Base-by-base conservation (phyloP, 768 basidiomycete genomes). In the Macrolepiota fuliginosa region DNA sequence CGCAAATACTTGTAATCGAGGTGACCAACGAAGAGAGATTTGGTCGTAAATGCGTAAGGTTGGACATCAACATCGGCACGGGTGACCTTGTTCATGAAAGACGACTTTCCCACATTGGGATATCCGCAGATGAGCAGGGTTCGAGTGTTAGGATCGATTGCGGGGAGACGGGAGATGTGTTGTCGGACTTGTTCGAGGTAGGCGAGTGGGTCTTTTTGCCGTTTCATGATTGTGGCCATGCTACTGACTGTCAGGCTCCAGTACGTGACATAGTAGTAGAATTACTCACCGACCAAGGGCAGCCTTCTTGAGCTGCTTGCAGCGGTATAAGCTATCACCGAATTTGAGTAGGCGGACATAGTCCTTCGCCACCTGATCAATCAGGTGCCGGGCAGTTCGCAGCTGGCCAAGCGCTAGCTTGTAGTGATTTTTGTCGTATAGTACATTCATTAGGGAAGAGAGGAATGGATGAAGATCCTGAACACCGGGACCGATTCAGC, bases 391-490 rank as follows among this genome's bases (percentile, higher is more conserved):
- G 1, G 92, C 92, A 1, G 97, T 99, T 65, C 96, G 90, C 62
- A 99, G 86, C 72, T 99, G 97, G 62, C 97, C 96, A 47, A 99
- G 81, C 2, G 97, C 97, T 56, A 99, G 91, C 78, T 98, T 98
- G 86, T 98, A 98, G 73, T 99, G 96, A 72, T 98, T 98, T 79
- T 98, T 98, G 83, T 99, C 97, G 76, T 99, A 99, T 45, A 99
- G 84, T 15, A 99, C 97, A 75, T 99, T 99, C 84, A 99, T 88
- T 17, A 99, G 81, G 1, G 95, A 96, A 1, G 94, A 84, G 17
- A 98, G 81, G 81, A 98, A 99, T 1, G 97, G 97, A 73, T 99
- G 97, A 10, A 99, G 82, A 72, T 98, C 96, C 81, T 82, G 64
- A 15, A 64, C 51, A n/a, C 29, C 17, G 22, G 27, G 40, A 24